A percentile compares a stretch with the other conserved stretches of the same genome.
phyloP scores from a whole-genome alignment of 495 filamentous ascomycete genomes.

The Aspergillus mulundensis region DNA sequence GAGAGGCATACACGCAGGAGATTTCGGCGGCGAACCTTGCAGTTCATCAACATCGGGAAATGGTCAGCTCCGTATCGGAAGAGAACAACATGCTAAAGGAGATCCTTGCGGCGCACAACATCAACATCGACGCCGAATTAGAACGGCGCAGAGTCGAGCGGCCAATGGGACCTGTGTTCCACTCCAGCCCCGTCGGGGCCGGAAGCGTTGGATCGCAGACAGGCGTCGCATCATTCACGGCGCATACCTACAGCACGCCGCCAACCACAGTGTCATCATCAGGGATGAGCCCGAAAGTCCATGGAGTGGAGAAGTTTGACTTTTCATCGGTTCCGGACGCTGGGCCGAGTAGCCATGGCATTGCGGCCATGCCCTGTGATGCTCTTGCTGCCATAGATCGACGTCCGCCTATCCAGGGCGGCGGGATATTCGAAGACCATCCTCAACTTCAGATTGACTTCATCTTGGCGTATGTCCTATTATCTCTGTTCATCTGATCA shows the following conservation, averaged over 20 bases:
- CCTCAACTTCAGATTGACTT: slow-evolving; percentile 88
- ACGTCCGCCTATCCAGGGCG: slow-evolving; percentile 34
- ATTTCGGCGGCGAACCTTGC: slow-evolving; percentile 37
- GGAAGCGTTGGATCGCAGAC: slow-evolving; percentile 37
- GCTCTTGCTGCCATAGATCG: slow-evolving; percentile 31
- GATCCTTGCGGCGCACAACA: slow-evolving; percentile 69
- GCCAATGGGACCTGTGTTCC: slow-evolving; percentile 18
- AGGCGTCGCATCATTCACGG: slow-evolving; percentile 22
- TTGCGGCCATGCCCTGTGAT: slow-evolving; percentile 24
- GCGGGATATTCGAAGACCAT: slow-evolving; percentile 67
- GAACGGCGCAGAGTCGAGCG: slow-evolving; percentile 38
- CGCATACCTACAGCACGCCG: slow-evolving; percentile 32
- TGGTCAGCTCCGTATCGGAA: slow-evolving; percentile 33
- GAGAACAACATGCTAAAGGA: slow-evolving; percentile 77
- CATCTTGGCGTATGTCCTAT: slow-evolving; percentile 78
- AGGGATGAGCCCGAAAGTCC: slow-evolving; percentile 31
- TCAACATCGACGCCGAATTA: slow-evolving; percentile 48
- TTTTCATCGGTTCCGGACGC: slow-evolving; percentile 31
- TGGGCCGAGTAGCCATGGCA: slow-evolving; percentile 32
- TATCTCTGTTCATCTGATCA: not conserved
- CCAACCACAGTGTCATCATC: slow-evolving; percentile 37
- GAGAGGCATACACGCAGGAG: slow-evolving; percentile 43
- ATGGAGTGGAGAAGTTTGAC: slow-evolving; percentile 33
- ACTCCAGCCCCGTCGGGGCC: slow-evolving; percentile 30
- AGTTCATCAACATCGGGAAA: slow-evolving; percentile 39